Percentiles rank a stretch among this genome's conserved stretches.
phyloP scores from a whole-genome alignment of 352 stramenopile genomes.

The Phytopythium ostracodes region DNA sequence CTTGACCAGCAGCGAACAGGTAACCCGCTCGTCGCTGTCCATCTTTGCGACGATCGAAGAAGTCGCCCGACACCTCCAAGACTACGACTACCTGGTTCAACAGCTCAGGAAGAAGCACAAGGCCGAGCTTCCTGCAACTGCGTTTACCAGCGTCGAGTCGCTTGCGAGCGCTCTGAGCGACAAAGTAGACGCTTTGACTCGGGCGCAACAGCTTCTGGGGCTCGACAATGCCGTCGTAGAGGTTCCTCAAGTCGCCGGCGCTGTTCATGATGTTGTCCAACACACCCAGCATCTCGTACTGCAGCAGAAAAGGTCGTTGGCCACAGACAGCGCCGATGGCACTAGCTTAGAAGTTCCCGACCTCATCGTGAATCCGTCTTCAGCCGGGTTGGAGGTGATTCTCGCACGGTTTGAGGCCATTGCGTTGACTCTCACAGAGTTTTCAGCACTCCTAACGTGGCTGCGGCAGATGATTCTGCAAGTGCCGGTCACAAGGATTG shows the following conservation, averaged over 20 bases:
- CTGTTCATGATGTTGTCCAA: not conserved
- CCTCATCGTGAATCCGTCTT: not conserved
- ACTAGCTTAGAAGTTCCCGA: not conserved
- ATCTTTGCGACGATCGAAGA: slow-evolving; percentile 48
- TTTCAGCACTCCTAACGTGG: not conserved
- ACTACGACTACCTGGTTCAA: slow-evolving; percentile 53
- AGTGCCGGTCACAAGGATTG: not conserved
- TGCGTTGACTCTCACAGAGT: not conserved
- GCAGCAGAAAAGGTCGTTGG: not conserved
- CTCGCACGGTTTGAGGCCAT: slow-evolving; percentile 10
- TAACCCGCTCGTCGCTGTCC: slow-evolving; percentile 23
- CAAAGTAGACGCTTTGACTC: slow-evolving; percentile 26
- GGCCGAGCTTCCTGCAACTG: not conserved
- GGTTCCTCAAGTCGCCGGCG: slow-evolving; percentile 25
- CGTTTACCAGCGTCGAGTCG: slow-evolving; percentile 23
- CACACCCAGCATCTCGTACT: slow-evolving; percentile 1
- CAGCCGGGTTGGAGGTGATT: slow-evolving; percentile 9
- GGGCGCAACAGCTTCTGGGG: slow-evolving; percentile 21
- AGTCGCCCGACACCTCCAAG: slow-evolving; percentile 50
- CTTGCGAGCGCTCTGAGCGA: slow-evolving; percentile 35
- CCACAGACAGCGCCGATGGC: not conserved
- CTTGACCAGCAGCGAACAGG: slow-evolving; percentile 13
- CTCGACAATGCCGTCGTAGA: slow-evolving; percentile 27
- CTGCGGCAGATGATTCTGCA: slow-evolving; percentile 1
- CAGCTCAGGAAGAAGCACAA: slow-evolving; percentile 21